Evolutionary conservation across 2,329 filamentous ascomycete genomes (phyloP), one percentile per base, ranked within the genome.

Genomic region (Verticillium zaregamsianum): DNA sequence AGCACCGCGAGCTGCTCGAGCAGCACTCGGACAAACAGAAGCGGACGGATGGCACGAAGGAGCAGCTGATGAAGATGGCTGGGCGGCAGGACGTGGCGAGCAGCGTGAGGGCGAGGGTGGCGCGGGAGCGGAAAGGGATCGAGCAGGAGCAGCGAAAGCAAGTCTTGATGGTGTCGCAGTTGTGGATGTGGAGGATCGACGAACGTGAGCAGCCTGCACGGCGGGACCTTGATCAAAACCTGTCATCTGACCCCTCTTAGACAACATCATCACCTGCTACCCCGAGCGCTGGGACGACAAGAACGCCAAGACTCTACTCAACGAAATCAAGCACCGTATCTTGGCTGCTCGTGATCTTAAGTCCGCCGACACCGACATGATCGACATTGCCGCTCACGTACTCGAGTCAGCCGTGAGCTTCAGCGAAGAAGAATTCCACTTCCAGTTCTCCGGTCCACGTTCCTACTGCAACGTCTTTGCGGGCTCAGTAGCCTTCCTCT

Each of bases 111-210:
- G 64, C 63, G 28, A 60, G 63, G 58, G 25, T 54, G 31, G 54
- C 54, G 9, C 25, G 54, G 12, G 54, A 55, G 54, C 25, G 64
- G 62, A 62, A 62, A 45, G 64, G 62, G 40, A 58, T 65, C 31
- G 67, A 64, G 64, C 70, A 73, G 28, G 71, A 72, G 49, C 58
- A 55, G 62, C 59, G 67, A 59, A 75, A 66, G 64, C 73, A 76
- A 57, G 64, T 63, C 15, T 61, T 68, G 52, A 72, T 65, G 61
- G 64, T 67, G 59, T 60, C 68, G 40, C 69, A 72, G 55, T 65
- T 68, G 62, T 65, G 64, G 64, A 55, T 66, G 12, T 66, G 64
- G 64, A 58, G 57, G 56, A 65, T 66, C 45, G 64, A 66, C 17
- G 64, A 66, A 58, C 59, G 64, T 65, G 54, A 49, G 64, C 57